Conservation (phyloP, 768 basidiomycete species). For the Xerocomellus dryophilus region DNA sequence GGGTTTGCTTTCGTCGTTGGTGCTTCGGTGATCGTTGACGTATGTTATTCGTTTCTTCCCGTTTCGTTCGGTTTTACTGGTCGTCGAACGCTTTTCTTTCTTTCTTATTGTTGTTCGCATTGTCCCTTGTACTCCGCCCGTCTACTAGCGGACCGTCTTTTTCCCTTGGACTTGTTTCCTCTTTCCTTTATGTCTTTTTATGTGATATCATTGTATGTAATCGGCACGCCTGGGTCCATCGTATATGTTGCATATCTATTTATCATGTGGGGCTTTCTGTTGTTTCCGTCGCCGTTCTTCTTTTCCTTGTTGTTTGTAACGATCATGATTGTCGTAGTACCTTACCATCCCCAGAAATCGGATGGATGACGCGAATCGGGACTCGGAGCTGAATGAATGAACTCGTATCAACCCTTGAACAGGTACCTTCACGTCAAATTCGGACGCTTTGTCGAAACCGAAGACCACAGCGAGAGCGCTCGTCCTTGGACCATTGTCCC, state of each 20-base stretch:
- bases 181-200: neutral
- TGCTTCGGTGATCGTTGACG: slow-evolving; percentile 16
- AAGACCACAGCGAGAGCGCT: too few species aligned
- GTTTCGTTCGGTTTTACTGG: too few species aligned
- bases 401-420: too few species aligned
- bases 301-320: neutral
- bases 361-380: too few species aligned
- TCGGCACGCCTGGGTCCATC: neutral
- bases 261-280: neutral
- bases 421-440: too few species aligned
- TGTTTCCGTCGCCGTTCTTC: neutral
- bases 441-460: too few species aligned
- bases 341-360: too few species aligned
- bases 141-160: neutral
- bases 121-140: neutral
- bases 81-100: neutral
- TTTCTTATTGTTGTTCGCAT: neutral
- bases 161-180: neutral
- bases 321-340: neutral
- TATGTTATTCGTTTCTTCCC: neutral
- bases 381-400: too few species aligned
- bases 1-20: slow-evolving; percentile 40
- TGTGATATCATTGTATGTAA: slow-evolving; percentile 2
- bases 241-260: neutral
- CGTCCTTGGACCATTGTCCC: too few species aligned